Evolutionary conservation across 164 flowering plant species (phyloP), one percentile per base, ranked within the genome.

Genomic region (Vitis rotundifolia): DNA sequence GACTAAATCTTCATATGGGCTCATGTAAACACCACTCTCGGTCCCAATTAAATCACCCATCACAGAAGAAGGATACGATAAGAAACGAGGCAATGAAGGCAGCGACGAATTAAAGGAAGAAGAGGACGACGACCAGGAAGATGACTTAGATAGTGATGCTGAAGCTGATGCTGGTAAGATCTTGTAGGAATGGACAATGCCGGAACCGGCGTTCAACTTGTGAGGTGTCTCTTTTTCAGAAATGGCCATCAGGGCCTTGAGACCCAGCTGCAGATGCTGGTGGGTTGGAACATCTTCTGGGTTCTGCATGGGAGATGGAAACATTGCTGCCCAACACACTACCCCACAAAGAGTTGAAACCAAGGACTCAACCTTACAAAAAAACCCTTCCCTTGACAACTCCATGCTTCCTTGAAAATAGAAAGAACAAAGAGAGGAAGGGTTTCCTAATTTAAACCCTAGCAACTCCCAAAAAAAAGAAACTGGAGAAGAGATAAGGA

Each of bases 41-140:
- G 73, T 48, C 44, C 79, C 79, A 13, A 76, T 63, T 53, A 71
- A 11, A 15, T 76, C 79, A 15, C 65, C 79, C 49, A 62, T 14
- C 22, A 9, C 49, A 1, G 59, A 49, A 1, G 76, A 56, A 49
- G 63, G 59, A 5, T 62, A 70, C 3, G 62, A 56, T 1, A 8
- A 62, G 1, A 47, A 61, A 7, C 28, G 8, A n/a, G 0, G 3
- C 29, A 67, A 16, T 14, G 14, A 52, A 15, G 3, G 49, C 6
- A 37, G 44, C 44, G 44, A 37, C 7, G 9, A 55, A 15, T 55
- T 15, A 49, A 26, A 63, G 5, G 63, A 58, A 10, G 47, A 48
- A 3, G 48, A 51, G 31, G 58, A 48, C 15, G 60, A 57, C 2
- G 68, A 64, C n/a, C n/a, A 53, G 14, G 56, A n/a, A 5, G 56